These are phyloP conservation scores for Colletotrichum viniferum DNA, from an alignment of 2,329 filamentous ascomycete species.

Conservation along the genomic window DNA sequence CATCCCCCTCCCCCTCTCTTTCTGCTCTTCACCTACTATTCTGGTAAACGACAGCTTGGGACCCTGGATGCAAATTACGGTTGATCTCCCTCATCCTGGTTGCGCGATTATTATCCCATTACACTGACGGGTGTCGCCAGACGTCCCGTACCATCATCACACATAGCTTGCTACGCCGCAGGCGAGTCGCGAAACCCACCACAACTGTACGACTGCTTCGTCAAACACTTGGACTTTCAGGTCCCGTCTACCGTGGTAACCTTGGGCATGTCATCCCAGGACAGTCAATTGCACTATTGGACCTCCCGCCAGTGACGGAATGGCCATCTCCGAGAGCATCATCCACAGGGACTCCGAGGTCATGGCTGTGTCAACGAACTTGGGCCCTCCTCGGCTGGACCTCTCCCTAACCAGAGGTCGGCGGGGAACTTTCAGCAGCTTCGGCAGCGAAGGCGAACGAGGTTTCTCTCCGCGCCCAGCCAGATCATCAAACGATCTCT, in stretches of 20 bases:
- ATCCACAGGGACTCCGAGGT: constrained; percentile 6
- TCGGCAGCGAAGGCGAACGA: constrained; percentile 8
- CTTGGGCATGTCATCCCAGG: constrained; percentile 2
- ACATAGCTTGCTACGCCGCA: neutral
- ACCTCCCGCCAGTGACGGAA: neutral
- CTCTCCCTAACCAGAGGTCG: constrained; percentile 1
- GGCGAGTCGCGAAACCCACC: neutral
- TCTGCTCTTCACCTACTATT: neutral
- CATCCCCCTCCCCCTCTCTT: neutral
- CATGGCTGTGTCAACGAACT: constrained; percentile 15
- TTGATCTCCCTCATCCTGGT: neutral
- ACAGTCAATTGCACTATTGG: neutral
- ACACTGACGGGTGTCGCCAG: neutral
- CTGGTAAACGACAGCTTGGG: neutral
- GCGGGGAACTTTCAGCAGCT: constrained; percentile 18
- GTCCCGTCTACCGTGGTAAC: neutral
- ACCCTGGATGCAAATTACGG: neutral
- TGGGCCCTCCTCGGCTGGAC: constrained; percentile 19
- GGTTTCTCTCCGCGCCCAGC: constrained; percentile 11
- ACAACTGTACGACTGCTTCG: neutral
- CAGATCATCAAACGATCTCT: constrained; percentile 19
- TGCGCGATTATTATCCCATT: neutral
- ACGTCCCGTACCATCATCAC: neutral
- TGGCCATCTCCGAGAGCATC: neutral
- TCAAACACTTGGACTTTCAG: neutral